Base-by-base conservation (phyloP, 2,329 filamentous ascomycete genomes). In the Penicillium sp. region DNA sequence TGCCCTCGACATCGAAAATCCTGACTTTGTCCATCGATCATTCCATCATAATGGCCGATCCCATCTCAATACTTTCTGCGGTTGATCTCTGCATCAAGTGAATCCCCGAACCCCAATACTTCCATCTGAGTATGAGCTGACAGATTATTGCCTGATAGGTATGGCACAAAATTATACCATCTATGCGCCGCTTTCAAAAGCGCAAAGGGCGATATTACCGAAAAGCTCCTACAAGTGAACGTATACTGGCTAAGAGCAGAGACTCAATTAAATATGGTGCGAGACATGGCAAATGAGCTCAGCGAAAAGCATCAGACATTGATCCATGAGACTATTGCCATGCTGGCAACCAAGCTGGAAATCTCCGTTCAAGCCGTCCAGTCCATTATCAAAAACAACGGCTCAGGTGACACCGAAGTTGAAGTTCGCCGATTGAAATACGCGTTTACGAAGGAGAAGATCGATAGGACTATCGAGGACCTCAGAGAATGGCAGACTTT, bases 361-460 rank as follows among this genome's bases (percentile, higher is more conserved):
- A 22, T 48, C 29, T 36, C 46, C 13, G 18, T 16, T 14, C 38
- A 40, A 13, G 41, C 13, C 27, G 5, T 31, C n/a, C 10, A 48
- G 11, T 48, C 45, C 11, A 21, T 38, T 4, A 27, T 48, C 24
- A 48, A 48, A n/a, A 31, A 18, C 5, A 11, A 21, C 29, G 16
- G 34, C 18, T 24, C 7, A 5, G 36, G 36, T 13, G 13, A 48
- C 11, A n/a, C 29, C 40, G 24, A 40, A 13, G 2, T 41, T 6
- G 22, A 31, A 18, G 13, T 48, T 13, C 24, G 16, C 21, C 46
- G 36, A 16, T 45, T 18, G 32, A 38, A 45, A 9, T 38, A 45
- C 45, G 24, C 21, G 31, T 21, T 22, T 32, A 50, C 32, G 22
- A 61, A 44, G 48, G 43, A 56, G 45, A 57, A 53, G 50, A 41